Evolutionary conservation across 768 basidiomycete genomes (phyloP).

Genomic region (Jaapia argillacea): DNA sequence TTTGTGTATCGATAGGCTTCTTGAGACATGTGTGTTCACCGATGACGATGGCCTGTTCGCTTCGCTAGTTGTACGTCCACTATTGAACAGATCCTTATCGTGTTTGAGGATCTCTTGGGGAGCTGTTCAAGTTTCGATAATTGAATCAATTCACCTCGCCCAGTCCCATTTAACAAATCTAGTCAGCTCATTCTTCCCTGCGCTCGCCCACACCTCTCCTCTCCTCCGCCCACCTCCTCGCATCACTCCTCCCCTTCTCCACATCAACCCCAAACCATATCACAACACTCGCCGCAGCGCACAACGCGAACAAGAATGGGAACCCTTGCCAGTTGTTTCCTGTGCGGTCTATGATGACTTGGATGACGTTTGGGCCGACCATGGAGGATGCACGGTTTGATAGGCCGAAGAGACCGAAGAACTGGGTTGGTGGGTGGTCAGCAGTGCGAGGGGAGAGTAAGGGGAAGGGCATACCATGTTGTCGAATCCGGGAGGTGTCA

Average conservation of each 20-base stretch:
- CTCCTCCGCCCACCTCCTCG: slow-evolving; percentile 43
- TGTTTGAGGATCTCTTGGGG: too few species aligned
- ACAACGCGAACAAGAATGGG: slow-evolving; percentile 73
- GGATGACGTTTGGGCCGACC: slow-evolving; percentile 80
- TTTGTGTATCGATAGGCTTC: too few species aligned
- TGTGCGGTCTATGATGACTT: slow-evolving; percentile 66
- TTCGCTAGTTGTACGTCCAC: too few species aligned
- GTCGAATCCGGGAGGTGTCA: slow-evolving; percentile 81
- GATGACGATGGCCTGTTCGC: too few species aligned
- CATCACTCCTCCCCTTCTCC: slow-evolving; percentile 50
- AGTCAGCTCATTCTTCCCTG: neutral
- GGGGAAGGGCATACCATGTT: slow-evolving; percentile 42
- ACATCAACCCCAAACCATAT: slow-evolving; percentile 75
- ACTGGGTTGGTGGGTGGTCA: slow-evolving; percentile 28
- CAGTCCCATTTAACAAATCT: too few species aligned
- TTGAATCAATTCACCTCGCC: too few species aligned
- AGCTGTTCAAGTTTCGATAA: too few species aligned
- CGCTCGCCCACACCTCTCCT: slow-evolving; percentile 2
- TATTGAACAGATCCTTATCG: too few species aligned
- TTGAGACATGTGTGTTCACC: too few species aligned
- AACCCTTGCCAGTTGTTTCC: slow-evolving; percentile 80
- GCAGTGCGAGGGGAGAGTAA: neutral
- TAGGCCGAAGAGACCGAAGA: slow-evolving; percentile 81
- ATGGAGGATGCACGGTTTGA: slow-evolving; percentile 82
- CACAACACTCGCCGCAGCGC: slow-evolving; percentile 50